Base-by-base conservation (phyloP, 352 stramenopile species). In the Phytophthora syringae region DNA sequence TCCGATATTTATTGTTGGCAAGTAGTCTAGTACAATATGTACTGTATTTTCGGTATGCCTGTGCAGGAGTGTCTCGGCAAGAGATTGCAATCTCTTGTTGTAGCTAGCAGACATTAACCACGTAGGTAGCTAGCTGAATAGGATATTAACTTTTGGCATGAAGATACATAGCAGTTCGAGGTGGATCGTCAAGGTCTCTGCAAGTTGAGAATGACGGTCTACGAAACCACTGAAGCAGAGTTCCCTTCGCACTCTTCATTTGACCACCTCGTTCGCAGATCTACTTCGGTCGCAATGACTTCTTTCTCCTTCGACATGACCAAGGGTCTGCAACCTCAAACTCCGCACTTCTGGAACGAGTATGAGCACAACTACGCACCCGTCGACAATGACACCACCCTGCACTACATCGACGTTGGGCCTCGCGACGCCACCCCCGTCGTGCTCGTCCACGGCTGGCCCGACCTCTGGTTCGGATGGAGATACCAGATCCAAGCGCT, bases 401-500 rank as follows among this genome's bases (percentile, higher is more conserved):
- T 91, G 11, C 83, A 90, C 71, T 92, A 82, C 65, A 72, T 92
- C 50, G 76, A 89, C 42, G 80, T 81, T 6, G 80, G 80, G 2
- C 80, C 77, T 20, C 52, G 60, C 9, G 76, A 88, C 40, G 80
- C 64, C 48, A 67, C 79, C 32, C 74, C 80, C 7, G 52, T 92
- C 25, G 70, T 92, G 49, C 76, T 92, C 49, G 74, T 90, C 21
- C 83, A 92, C 64, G 83, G 83, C 5, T 92, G 79, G 75, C 83
- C 83, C 20, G 83, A 92, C 50, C 58, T 92, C 28, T 92, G 79
- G 82, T 92, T 87, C 52, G 82, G 79, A 10, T 89, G 82, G 80
- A 77, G 77, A 34, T 72, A 79, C 64, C 81, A 90, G 55, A 88
- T 90, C 79, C 68, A 79, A 39, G 72, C 73, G 37, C 64, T 90